These are phyloP conservation scores for Ogataea sp. DNA, from an alignment of 805 yeast species.

Conservation along the genomic window DNA sequence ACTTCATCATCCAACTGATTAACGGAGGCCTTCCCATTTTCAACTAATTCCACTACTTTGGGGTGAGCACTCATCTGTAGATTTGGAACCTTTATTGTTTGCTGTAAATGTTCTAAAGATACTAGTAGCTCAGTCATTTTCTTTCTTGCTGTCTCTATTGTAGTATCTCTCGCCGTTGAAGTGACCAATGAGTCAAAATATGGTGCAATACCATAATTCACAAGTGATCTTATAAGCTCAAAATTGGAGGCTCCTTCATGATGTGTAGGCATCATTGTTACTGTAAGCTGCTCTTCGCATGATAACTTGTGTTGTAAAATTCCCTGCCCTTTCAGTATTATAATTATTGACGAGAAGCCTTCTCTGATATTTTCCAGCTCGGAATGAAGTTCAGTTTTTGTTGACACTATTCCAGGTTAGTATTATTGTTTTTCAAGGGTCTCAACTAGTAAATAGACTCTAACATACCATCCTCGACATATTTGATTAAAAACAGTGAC, in stretches of 20 bases:
- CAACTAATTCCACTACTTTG: slow-evolving; percentile 28
- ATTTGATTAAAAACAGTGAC: neutral
- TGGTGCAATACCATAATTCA: slow-evolving; percentile 60
- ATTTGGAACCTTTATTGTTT: slow-evolving; percentile 62
- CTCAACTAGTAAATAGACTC: no score
- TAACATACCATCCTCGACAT: neutral
- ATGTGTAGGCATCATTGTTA: neutral
- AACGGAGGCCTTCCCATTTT: neutral
- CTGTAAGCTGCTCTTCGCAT: neutral
- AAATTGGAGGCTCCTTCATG: slow-evolving; percentile 12
- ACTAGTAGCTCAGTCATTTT: slow-evolving; percentile 61
- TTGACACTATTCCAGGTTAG: neutral
- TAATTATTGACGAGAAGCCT: neutral
- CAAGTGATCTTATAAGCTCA: slow-evolving; percentile 49
- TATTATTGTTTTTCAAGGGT: no score
- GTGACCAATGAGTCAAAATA: slow-evolving; percentile 43
- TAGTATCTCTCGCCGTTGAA: slow-evolving; percentile 15
- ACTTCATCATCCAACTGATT: slow-evolving; percentile 11
- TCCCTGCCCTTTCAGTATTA: neutral
- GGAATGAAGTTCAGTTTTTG: neutral
- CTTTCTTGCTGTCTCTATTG: slow-evolving; percentile 40
- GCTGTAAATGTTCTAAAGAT: slow-evolving; percentile 61
- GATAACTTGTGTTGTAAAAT: neutral
- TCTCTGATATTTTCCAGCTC: neutral
- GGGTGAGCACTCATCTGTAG: slow-evolving; percentile 46